These are phyloP conservation scores for Canavalia gladiata DNA, from an alignment of 306 rosid species.

Conservation along the genomic window DNA sequence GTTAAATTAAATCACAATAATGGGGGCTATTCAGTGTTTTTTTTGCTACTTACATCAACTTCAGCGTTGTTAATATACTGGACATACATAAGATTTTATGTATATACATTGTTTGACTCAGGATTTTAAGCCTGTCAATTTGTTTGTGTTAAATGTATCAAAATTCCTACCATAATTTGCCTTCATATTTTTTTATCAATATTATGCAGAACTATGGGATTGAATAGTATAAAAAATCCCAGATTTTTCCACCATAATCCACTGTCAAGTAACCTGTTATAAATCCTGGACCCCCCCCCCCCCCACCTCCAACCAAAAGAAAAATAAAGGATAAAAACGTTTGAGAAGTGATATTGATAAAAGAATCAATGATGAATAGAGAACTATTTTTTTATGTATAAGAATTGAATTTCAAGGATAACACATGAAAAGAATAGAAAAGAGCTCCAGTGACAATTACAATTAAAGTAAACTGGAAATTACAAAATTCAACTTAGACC, in stretches of 20 bases:
- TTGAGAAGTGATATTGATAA: background rate
- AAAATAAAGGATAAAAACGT: too few species aligned
- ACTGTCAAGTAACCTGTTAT: too few species aligned
- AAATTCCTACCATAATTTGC: background rate
- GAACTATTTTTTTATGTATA: too few species aligned
- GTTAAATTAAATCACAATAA: slow-evolving; percentile 28
- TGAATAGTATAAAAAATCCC: background rate
- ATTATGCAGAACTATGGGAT: background rate
- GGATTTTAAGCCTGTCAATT: background rate
- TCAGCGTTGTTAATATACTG: slow-evolving; percentile 11
- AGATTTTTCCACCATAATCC: background rate
- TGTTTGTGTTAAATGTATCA: background rate
- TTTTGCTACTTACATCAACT: slow-evolving; percentile 17
- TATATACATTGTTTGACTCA: slow-evolving; percentile 3
- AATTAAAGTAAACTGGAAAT: background rate
- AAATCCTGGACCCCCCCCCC: too few species aligned
- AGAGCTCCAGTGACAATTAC: background rate
- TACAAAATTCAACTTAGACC: background rate
- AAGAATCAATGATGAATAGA: background rate
- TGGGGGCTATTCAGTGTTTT: background rate
- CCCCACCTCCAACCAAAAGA: too few species aligned
- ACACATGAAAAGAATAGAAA: background rate
- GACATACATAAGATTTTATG: slow-evolving; percentile 1
- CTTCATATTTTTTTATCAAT: background rate
- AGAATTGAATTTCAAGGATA: background rate